These are phyloP conservation scores for Deinandra increscens DNA, from an alignment of 129 eudicot genomes.

Conservation along the genomic window DNA sequence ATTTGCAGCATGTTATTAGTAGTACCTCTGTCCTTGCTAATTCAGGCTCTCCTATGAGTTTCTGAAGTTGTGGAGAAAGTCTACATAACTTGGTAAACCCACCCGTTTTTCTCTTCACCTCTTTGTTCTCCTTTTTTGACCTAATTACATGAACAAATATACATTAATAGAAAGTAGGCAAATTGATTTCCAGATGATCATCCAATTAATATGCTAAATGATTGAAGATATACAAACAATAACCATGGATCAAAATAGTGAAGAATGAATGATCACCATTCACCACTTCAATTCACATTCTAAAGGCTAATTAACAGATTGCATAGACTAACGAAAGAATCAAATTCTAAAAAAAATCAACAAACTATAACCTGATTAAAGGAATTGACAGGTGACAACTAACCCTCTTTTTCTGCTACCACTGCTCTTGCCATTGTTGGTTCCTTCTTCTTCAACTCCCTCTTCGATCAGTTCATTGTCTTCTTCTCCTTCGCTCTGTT, in stretches of 20 bases:
- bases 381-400: too few species aligned
- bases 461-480: too few species aligned
- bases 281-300: too few species aligned
- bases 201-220: background rate
- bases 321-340: too few species aligned
- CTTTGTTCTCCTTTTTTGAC: slow-evolving; percentile 47
- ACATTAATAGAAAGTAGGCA: too few species aligned
- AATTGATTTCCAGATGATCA: too few species aligned
- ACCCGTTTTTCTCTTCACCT: slow-evolving; percentile 69
- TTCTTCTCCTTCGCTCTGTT: background rate
- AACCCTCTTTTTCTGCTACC: slow-evolving; percentile 12
- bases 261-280: too few species aligned
- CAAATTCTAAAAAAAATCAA: background rate
- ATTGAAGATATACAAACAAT: too few species aligned
- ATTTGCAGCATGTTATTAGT: background rate
- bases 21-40: slow-evolving; percentile 85
- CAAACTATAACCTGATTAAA: background rate
- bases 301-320: too few species aligned
- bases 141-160: too few species aligned
- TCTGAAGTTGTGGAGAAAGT: slow-evolving; percentile 89
- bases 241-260: too few species aligned
- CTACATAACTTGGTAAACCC: slow-evolving; percentile 72
- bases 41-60: slow-evolving; percentile 65
- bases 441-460: slow-evolving; percentile 15
- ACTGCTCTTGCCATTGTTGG: slow-evolving; percentile 16